phyloP scores from a whole-genome alignment of 2,329 filamentous ascomycete genomes.

The Fusarium redolens region DNA sequence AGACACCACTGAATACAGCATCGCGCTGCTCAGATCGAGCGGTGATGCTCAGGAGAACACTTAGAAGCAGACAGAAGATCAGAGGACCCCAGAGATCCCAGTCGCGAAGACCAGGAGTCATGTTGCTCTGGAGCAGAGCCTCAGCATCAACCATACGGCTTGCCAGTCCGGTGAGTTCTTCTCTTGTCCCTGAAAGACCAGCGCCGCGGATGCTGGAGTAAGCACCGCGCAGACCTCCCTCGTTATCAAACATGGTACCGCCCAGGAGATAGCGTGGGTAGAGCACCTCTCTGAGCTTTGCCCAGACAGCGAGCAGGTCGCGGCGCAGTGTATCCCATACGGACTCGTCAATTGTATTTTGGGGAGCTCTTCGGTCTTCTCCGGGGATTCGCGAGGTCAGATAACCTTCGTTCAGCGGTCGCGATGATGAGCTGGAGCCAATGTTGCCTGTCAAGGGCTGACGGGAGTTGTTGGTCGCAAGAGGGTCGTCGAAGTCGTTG shows the following conservation, averaged over 20 bases:
- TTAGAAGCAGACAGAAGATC: constrained; percentile 91
- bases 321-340: constrained; percentile 98
- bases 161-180: constrained; percentile 71
- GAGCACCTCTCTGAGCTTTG: constrained; percentile 97
- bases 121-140: constrained; percentile 71
- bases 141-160: constrained; percentile 74
- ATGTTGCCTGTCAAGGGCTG: constrained; percentile 89
- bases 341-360: constrained; percentile 95
- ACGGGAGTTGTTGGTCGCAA: constrained; percentile 75
- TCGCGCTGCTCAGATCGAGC: constrained; percentile 85
- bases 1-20: constrained; percentile 93
- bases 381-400: constrained; percentile 90
- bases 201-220: constrained; percentile 71
- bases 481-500: constrained; percentile 92
- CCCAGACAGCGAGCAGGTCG: constrained; percentile 93
- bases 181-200: constrained; percentile 68
- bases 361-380: constrained; percentile 88
- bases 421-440: constrained; percentile 67
- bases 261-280: constrained; percentile 93
- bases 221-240: constrained; percentile 66
- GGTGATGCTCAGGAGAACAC: constrained; percentile 86
- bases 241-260: constrained; percentile 71
- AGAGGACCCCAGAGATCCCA: constrained; percentile 99
- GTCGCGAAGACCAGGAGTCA: constrained; percentile 91
- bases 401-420: constrained; percentile 77